Base-by-base conservation (phyloP, 2,329 filamentous ascomycete species). In the Atkinsonella texensis region DNA sequence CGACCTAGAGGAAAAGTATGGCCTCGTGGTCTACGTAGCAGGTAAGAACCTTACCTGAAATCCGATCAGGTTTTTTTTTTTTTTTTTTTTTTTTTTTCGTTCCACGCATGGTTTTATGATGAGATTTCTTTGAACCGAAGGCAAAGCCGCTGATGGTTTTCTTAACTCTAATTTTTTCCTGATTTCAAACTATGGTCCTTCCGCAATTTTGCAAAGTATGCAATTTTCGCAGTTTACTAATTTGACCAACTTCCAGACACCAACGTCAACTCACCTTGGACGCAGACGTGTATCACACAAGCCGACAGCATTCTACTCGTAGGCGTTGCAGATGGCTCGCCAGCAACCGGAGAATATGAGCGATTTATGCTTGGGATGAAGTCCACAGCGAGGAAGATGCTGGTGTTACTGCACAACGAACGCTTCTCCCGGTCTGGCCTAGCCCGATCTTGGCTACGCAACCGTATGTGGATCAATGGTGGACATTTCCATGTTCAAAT, bases 401-500 rank as follows among this genome's bases (percentile, higher is more conserved):
- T 98, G 2, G 89, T 98, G 1, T 71, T 98, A 23, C 71, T 98
- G 2, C 94, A 98, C 64, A 74, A 86, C 0, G 93, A 98, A 60
- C 80, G 90, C 48, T 97, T 90, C 66, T 95, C 88, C 43, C 76
- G 80, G 0, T 84, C 89, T 4, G 93, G 93, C 0, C 67, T 95
- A 38, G 96, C 93, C 0, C 76, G 93, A 49, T 81, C 85, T 33
- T 98, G 93, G 93, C 71, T 98, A 13, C 82, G 84, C 55, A 96
- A 95, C 61, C 84, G 93, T 1, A 83, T 95, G 55, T 98, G 93
- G 93, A 93, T 98, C 67, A 98, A 97, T 58, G 93, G 93, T 15
- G 91, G 91, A 5, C 94, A 98, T 65, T 93, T 95, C 63, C 93
- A 98, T 59, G 87, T 98, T 12, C 93, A 98, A 62, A 97, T 98